Base-by-base conservation (phyloP, 2,329 filamentous ascomycete species). In the Ascochyta koolunga region DNA sequence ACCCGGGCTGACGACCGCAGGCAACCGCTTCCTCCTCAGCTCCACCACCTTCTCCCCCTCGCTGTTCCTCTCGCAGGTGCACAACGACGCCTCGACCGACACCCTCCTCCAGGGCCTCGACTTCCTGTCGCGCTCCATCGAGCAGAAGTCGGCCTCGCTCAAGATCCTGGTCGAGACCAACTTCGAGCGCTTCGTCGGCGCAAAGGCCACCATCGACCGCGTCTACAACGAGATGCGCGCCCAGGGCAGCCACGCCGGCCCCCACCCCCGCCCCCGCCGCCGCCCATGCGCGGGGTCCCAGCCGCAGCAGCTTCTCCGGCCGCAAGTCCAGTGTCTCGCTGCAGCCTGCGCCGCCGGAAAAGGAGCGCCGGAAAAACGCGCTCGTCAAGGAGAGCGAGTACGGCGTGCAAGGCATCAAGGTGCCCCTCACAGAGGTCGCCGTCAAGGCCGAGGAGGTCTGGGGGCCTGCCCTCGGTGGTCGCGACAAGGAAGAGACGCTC, bases 81-180 rank as follows among this genome's bases (percentile, higher is more conserved):
- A 99, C 74, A 87, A 90, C 55, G 85, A 87, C 41, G 93, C 90
- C 49, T 92, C 93, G 50, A 96, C 93, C 0, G 85, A 91, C 64
- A 86, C 87, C 39, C 81, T 99, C 1, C 81, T 96, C 11, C 82
- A 85, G 42, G 96, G 95, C 3, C 84, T 99, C 18, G 89, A 96
- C 63, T 87, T 89, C 54, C 84, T 99, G 18, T 95, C 92, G 16
- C 85, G 86, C 58, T 97, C 93, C 0, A 99, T 99, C 68, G 95
- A 98, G 68, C 91, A 98, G 77, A 99, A 99, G 76, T 97, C 93
- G 0, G 95, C 93, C 0, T 97, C 93, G 4, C 83, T 99, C 57
- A 99, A 99, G 73, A 90, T 96, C 10, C 83, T 99, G 16, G 95
- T 99, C 21, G 95, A 99, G 75, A 93, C 91, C 60, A 99, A 99